A percentile compares a stretch with the other conserved stretches of the same genome.
Evolutionary conservation across 176 grass and related monocot genomes (phyloP).

Genomic region (Oryza brachyantha): DNA sequence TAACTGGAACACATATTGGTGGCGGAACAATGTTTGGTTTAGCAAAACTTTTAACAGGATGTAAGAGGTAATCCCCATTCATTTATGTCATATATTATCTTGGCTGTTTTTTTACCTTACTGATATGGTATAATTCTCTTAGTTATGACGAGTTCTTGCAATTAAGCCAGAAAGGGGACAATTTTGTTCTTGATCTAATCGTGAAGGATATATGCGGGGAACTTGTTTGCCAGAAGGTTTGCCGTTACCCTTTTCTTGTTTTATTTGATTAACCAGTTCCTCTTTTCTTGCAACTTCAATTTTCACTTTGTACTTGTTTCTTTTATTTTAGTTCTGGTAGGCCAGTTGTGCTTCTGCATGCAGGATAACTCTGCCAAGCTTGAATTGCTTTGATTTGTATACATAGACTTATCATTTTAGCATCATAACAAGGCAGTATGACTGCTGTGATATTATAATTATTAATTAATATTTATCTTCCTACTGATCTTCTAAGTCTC

Average conservation of each 20-base stretch:
- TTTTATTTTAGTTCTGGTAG: slow-evolving; percentile 4
- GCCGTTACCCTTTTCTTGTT: slow-evolving; percentile 22
- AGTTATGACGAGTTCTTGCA: slow-evolving; percentile 99
- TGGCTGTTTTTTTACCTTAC: slow-evolving; percentile 31
- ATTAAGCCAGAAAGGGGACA: slow-evolving; percentile 95
- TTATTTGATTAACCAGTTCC: not conserved
- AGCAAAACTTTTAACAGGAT: slow-evolving; percentile 97
- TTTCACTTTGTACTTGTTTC: not conserved
- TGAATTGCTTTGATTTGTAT: not conserved
- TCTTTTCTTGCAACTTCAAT: not conserved
- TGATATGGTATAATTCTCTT: slow-evolving; percentile 47
- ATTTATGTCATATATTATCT: not conserved
- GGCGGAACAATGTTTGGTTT: slow-evolving; percentile 94
- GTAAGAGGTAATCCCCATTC: slow-evolving; percentile 55
- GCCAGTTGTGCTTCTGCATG: not conserved
- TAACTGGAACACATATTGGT: slow-evolving; percentile 94
- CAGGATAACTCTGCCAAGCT: not conserved
- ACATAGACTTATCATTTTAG: not conserved
- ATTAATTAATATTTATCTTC: slow-evolving; percentile 9
- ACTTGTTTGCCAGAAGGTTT: slow-evolving; percentile 89
- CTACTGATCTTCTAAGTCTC: not conserved
- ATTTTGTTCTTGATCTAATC: slow-evolving; percentile 93
- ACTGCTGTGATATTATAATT: not conserved
- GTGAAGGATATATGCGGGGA: slow-evolving; percentile 98
- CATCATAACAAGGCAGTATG: not conserved